Base-by-base conservation (phyloP, 768 basidiomycete species). In the Suillus hirtellus region DNA sequence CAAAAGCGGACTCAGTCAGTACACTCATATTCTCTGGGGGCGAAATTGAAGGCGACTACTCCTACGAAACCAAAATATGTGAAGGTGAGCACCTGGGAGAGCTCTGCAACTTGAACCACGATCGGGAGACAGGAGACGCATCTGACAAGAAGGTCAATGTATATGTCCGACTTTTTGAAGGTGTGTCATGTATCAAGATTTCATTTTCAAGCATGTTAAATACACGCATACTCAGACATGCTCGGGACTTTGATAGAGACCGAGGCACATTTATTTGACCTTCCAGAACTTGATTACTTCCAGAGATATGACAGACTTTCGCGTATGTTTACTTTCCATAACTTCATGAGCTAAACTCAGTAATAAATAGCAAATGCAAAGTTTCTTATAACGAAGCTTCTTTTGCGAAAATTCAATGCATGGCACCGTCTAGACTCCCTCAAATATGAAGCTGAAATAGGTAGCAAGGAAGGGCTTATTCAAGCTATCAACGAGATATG, bases 301-400 rank as follows among this genome's bases (percentile, higher is more conserved):
- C 61, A 70, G 8, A 69, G 76, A 15, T 85, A 84, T 66, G 70
- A 76, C 9, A 67, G 70, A 15, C 73, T 89, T 21, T 74, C 81
- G 34, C 86, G 89, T 89, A 66, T 65, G 87, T 77, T 52, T 44
- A 27, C 53, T 63, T 40, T 17, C 61, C 14, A 12, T 21, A 38
- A 14, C 4, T 12, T 3, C 44, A 50, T 46, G 14, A 9, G n/a
- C 31, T 17, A 24, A 58, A 14, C 70, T 71, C 42, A 75, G 43
- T 15, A 27, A 21, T 17, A 2, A 43, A 64, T 44, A 89, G 87
- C 85, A 67, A 72, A 80, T 15, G 82, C 87, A 3, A 79, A 82
- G 34, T 90, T 88, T 71, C 82, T 91, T 17, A 80, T 89, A 65
- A 79, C 85, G 19, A 83, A 88, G 24, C 76, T 91, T 10, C 78